Conservation (phyloP, 2,329 filamentous ascomycete genomes). For the Phoma sp. region DNA sequence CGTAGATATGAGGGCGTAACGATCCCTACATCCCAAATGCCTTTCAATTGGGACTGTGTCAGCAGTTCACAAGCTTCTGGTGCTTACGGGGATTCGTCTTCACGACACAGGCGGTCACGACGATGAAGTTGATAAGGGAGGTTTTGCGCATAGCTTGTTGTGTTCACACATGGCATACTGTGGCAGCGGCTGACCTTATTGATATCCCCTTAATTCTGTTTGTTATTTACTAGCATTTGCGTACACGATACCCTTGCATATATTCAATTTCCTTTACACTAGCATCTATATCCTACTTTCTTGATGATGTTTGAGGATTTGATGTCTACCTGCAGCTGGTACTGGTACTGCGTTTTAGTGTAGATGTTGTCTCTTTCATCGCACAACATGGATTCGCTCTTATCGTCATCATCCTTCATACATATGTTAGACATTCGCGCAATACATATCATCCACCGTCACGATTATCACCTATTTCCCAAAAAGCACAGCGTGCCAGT, state of each 20-base stretch:
- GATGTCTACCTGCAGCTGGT: background rate
- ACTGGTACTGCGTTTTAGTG: background rate
- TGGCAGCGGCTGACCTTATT: background rate
- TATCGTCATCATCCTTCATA: background rate
- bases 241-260: slow-evolving; percentile 6
- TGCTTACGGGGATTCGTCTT: slow-evolving; percentile 32
- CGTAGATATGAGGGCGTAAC: slow-evolving; percentile 42
- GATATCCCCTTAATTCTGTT: background rate
- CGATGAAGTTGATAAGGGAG: slow-evolving; percentile 21
- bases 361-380: background rate
- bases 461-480: no score
- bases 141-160: background rate
- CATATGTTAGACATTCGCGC: no score
- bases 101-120: slow-evolving; percentile 36
- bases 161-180: background rate
- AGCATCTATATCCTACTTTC: background rate
- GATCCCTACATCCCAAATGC: slow-evolving; percentile 41
- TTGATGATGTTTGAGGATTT: no score
- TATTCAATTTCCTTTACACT: background rate
- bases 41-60: slow-evolving; percentile 49
- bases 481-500: no score
- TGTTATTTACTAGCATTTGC: no score
- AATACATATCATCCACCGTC: no score
- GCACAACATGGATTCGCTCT: background rate
- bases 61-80: slow-evolving; percentile 45